Percentiles rank a stretch among this genome's conserved stretches.
Evolutionary conservation across 140 eudicot species (phyloP).

Genomic region (Artemisia princeps): DNA sequence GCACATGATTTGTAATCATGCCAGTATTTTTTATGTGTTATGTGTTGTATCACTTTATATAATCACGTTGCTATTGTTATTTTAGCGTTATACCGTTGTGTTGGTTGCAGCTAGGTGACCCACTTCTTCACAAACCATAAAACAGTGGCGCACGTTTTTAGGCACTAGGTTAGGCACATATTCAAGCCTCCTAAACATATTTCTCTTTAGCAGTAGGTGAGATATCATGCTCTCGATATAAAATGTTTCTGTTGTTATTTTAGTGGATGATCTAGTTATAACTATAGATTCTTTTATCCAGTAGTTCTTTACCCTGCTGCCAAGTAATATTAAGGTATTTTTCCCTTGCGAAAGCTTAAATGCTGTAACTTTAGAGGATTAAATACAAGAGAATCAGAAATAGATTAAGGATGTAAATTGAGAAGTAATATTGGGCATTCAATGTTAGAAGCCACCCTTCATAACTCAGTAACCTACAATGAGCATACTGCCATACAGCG

Average conservation of each 20-base stretch:
- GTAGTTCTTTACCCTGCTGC: neutral
- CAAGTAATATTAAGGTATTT: neutral
- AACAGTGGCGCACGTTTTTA: too few species aligned
- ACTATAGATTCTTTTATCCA: neutral
- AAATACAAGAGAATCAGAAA: neutral
- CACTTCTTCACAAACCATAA: too few species aligned
- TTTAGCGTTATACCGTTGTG: too few species aligned
- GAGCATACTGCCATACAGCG: neutral
- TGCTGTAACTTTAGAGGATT: neutral
- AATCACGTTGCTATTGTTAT: too few species aligned
- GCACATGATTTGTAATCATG: too few species aligned
- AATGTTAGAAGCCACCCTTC: neutral
- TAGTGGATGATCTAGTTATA: neutral
- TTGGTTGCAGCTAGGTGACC: too few species aligned
- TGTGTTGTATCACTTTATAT: too few species aligned
- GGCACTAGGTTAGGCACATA: neutral
- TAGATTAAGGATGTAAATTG: neutral
- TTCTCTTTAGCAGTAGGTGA: neutral
- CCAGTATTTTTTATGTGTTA: too few species aligned
- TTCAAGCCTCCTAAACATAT: neutral
- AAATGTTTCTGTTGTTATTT: neutral
- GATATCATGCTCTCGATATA: neutral
- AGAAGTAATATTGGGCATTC: neutral
- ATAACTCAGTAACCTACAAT: neutral
- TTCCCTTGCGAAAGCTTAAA: neutral